Base-by-base conservation (phyloP, 352 stramenopile species). In the Globisporangium polare region DNA sequence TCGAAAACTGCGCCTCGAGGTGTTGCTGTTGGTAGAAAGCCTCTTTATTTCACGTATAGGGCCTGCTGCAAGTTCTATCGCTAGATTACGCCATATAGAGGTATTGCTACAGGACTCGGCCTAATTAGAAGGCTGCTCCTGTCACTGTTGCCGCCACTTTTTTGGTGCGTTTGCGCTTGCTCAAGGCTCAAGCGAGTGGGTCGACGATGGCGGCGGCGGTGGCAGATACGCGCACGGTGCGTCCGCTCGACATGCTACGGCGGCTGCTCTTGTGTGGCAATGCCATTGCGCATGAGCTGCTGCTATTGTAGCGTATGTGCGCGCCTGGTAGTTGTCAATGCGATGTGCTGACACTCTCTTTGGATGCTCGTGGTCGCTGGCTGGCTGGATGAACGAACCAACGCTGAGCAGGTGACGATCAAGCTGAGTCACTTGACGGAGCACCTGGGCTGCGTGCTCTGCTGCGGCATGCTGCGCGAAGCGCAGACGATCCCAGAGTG, bases 401-500 rank as follows among this genome's bases (percentile, higher is more conserved):
- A 35, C 15, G 39, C 10, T 65, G 31, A 43, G 49, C 49, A 89
- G 80, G 73, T 89, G 45, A 73, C 67, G 53, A 68, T 89, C 31
- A 72, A 68, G 49, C 68, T 88, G 56, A 74, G 65, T 20, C 62
- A 75, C 51, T 66, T 94, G 24, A 87, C 79, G 18, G 66, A 86
- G 68, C 73, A 89, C 55, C 66, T 94, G 60, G 77, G 71, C 50
- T 94, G 85, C 60, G 63, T 68, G 43, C 67, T 94, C 17, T 94
- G 85, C 66, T 59, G 69, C 12, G 85, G 85, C 24, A 75, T 92
- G 35, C 63, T 93, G 33, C 72, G 81, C 33, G 77, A 94, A 46
- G 85, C 85, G 3, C 84, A 94, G 60, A 94, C 85, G 24, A 89
- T 94, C 50, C 74, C 78, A 15, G 85, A 94, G 43, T 94, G 85